Percentiles rank a stretch among this genome's conserved stretches.
Evolutionary conservation across 306 rosid species (phyloP).

Genomic region (Dalbergia cultrata): DNA sequence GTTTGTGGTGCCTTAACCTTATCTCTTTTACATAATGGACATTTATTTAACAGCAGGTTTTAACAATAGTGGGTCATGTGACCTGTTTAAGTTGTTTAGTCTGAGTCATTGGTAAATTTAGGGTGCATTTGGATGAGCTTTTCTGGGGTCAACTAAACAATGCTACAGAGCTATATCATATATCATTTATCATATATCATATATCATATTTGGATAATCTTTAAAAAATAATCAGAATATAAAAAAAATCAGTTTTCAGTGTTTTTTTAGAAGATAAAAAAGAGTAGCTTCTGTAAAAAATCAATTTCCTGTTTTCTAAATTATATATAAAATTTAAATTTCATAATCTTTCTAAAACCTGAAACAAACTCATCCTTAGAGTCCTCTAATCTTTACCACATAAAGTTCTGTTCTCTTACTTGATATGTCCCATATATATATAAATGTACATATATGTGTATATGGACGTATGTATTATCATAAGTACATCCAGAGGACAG

Average conservation of each 20-base stretch:
- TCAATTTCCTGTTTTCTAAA: no score
- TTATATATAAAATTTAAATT: no score
- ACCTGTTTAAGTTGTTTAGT: conserved; percentile 9
- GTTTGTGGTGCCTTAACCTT: background rate
- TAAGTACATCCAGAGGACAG: background rate
- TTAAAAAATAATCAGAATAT: no score
- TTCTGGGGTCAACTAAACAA: no score
- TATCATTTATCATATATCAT: no score
- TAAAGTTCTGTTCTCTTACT: conserved; percentile 6
- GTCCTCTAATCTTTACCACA: background rate
- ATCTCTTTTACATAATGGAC: conserved; percentile 28
- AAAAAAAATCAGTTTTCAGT: no score
- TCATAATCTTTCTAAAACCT: no score
- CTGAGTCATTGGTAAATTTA: background rate
- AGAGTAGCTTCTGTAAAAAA: no score
- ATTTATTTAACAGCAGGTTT: conserved; percentile 9
- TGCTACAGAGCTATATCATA: no score
- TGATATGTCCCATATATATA: background rate
- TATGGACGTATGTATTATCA: background rate
- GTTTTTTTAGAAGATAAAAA: no score
- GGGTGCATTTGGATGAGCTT: no score
- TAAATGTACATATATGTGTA: background rate
- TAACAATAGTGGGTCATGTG: background rate
- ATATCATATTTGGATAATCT: no score
- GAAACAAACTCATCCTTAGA: background rate